These are phyloP conservation scores for Rosa lucieae DNA, from an alignment of 306 rosid species.

Conservation along the genomic window DNA sequence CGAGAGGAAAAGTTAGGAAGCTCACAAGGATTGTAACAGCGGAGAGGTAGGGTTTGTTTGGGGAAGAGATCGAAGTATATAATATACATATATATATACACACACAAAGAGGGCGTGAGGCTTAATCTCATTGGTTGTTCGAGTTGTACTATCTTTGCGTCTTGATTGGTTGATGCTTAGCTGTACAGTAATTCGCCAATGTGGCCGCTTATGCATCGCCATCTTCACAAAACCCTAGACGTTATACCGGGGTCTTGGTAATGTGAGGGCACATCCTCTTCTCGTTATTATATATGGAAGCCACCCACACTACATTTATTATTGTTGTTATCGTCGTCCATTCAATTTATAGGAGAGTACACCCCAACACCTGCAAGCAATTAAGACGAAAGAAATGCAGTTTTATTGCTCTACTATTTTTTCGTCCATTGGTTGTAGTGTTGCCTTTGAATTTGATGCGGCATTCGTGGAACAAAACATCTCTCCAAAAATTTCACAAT, in stretches of 20 bases:
- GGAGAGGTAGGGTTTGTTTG: conserved; percentile 32
- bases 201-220: conserved; percentile 35
- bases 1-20: conserved; percentile 26
- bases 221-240: conserved; percentile 54
- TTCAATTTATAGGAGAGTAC: no score
- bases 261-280: not conserved
- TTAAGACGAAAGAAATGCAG: no score
- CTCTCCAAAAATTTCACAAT: no score
- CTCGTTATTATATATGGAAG: not conserved
- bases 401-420: no score
- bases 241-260: no score
- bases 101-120: conserved; percentile 3
- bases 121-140: conserved; percentile 25
- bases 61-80: not conserved
- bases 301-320: not conserved
- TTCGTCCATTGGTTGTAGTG: no score
- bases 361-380: no score
- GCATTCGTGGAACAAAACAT: no score
- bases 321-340: no score
- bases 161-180: conserved; percentile 56
- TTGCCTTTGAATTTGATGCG: no score
- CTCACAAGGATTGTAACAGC: conserved; percentile 16
- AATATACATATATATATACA: conserved; percentile 18
- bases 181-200: conserved; percentile 46
- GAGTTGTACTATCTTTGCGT: conserved; percentile 25